Conservation (phyloP, 129 eudicot species). For the Oenanthe sinensis region DNA sequence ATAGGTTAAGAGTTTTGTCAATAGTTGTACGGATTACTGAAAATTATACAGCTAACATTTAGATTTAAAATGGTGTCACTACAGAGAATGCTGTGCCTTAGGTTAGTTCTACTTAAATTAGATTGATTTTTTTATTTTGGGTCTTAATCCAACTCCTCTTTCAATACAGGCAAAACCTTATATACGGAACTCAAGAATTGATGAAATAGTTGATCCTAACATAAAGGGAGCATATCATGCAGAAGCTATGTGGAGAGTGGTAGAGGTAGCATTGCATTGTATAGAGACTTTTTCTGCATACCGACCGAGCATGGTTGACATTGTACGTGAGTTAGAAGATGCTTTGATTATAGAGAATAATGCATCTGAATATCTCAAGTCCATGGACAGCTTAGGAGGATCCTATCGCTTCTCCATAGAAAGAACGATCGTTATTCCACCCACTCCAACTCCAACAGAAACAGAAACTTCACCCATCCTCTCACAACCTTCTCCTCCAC, state of each 20-base stretch:
- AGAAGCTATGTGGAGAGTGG: constrained; percentile 90
- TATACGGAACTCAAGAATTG: constrained; percentile 68
- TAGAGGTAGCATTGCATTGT: constrained; percentile 82
- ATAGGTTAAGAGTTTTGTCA: not conserved
- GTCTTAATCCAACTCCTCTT: not conserved
- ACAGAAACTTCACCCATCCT: constrained; percentile 35
- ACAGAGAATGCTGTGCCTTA: not conserved
- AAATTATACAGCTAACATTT: not conserved
- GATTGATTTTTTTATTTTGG: not conserved
- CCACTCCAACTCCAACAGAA: constrained; percentile 42
- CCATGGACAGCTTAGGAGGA: constrained; percentile 78
- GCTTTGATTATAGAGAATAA: constrained; percentile 83
- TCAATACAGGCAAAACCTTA: constrained; percentile 63
- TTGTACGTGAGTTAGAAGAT: constrained; percentile 84
- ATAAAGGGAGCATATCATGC: constrained; percentile 78
- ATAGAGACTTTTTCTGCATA: constrained; percentile 74
- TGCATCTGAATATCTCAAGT: constrained; percentile 82
- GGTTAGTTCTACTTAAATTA: not conserved
- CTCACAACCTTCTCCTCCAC: constrained; percentile 69
- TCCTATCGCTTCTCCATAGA: constrained; percentile 73
- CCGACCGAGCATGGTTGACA: constrained; percentile 73
- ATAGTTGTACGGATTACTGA: not conserved
- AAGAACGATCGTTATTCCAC: constrained; percentile 51
- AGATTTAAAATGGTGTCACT: not conserved
- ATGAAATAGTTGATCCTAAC: constrained; percentile 74